Percentiles rank a stretch among this genome's conserved stretches.
These are phyloP conservation scores for Oryza officinalis DNA, from an alignment of 176 grass and related monocot species.

Conservation along the genomic window DNA sequence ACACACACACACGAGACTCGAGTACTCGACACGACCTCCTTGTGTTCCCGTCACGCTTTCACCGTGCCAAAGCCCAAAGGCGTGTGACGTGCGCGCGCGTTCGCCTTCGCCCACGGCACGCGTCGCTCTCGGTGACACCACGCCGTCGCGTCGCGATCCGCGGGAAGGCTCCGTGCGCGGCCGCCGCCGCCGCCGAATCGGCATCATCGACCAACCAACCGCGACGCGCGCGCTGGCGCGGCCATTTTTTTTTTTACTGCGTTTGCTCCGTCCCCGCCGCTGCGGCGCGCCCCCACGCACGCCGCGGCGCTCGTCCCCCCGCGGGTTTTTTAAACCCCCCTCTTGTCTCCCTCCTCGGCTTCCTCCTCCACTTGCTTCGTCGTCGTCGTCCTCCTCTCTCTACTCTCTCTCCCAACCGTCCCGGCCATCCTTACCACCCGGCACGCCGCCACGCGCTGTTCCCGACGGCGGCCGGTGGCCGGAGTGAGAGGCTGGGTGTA, in stretches of 20 bases:
- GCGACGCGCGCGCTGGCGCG: not conserved
- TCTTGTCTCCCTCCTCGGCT: constrained; percentile 39
- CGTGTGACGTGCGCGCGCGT: too few species aligned
- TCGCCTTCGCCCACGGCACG: not conserved
- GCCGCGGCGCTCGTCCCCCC: not conserved
- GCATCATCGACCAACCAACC: not conserved
- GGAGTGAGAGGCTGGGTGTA: not conserved
- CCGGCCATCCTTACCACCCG: not conserved
- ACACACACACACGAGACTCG: too few species aligned
- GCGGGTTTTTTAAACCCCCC: constrained; percentile 30
- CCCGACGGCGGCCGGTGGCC: not conserved
- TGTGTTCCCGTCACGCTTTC: constrained; percentile 7
- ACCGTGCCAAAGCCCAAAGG: constrained; percentile 5
- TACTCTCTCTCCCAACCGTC: not conserved
- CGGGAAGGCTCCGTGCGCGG: not conserved
- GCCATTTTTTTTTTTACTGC: constrained; percentile 5
- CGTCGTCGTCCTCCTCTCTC: not conserved
- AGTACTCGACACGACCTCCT: too few species aligned
- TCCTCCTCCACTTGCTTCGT: not conserved
- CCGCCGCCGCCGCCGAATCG: not conserved
- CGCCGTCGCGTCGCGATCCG: not conserved
- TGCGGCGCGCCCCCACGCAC: constrained; percentile 23
- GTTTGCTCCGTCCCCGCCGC: constrained; percentile 9
- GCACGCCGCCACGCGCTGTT: not conserved
- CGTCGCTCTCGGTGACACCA: not conserved